A percentile compares a stretch with the other conserved stretches of the same genome.
Evolutionary conservation across 345 rosid species (phyloP).

Genomic region (Geranium rotundifolium): DNA sequence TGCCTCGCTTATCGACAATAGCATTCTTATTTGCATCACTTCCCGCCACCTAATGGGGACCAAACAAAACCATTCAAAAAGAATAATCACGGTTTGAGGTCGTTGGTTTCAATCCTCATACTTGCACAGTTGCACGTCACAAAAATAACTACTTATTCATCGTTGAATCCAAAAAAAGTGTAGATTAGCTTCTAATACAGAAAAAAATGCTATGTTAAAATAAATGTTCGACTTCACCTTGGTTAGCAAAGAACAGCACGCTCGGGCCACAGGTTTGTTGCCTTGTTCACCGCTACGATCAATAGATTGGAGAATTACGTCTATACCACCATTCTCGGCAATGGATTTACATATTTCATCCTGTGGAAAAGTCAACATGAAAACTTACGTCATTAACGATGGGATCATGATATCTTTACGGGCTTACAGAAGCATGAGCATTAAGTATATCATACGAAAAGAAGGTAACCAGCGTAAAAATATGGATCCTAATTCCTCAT

Average conservation of each 20-base stretch:
- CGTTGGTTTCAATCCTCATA: no score
- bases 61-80: conserved; percentile 9
- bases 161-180: no score
- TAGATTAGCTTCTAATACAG: no score
- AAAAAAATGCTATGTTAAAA: no score
- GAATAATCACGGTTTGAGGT: not conserved
- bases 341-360: conserved; percentile 80
- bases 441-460: not conserved
- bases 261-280: conserved; percentile 55
- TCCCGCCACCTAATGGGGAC: conserved; percentile 64
- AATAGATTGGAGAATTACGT: conserved; percentile 56
- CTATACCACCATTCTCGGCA: conserved; percentile 83
- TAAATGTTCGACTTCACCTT: conserved; percentile 29
- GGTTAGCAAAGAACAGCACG: conserved; percentile 67
- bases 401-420: no score
- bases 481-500: no score
- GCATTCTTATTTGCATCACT: conserved; percentile 76
- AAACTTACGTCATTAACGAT: no score
- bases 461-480: no score
- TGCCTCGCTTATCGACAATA: conserved; percentile 67
- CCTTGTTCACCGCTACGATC: conserved; percentile 74
- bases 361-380: conserved; percentile 22
- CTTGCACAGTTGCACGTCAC: no score
- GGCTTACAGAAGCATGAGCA: no score
- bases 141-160: no score